Conservation (phyloP, 2,329 filamentous ascomycete genomes). For the Claviceps sp. region DNA sequence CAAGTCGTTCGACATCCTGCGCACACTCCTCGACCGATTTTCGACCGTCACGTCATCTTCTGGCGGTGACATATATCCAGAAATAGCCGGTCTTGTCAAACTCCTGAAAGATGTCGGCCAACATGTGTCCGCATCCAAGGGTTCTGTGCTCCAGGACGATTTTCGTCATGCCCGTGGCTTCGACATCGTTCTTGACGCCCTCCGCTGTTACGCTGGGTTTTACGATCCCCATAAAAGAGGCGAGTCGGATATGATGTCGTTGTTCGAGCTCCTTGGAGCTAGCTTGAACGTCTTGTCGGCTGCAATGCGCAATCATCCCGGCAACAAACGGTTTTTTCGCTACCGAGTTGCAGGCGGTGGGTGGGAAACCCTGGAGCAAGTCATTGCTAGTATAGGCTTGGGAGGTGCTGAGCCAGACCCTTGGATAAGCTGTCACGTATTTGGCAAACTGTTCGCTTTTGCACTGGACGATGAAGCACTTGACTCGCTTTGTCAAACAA, state of each 20-base stretch:
- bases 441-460: conserved; percentile 71
- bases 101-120: conserved; percentile 54
- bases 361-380: conserved; percentile 64
- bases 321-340: conserved; percentile 79
- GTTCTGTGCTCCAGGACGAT: conserved; percentile 53
- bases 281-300: conserved; percentile 64
- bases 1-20: conserved; percentile 47
- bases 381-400: conserved; percentile 53
- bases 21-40: conserved; percentile 37
- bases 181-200: conserved; percentile 53
- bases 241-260: conserved; percentile 46
- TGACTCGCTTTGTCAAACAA: conserved; percentile 50
- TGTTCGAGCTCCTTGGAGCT: conserved; percentile 57
- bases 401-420: conserved; percentile 53
- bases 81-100: conserved; percentile 35
- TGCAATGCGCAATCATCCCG: conserved; percentile 63
- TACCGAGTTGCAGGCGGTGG: conserved; percentile 63
- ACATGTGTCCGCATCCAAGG: conserved; percentile 35
- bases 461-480: conserved; percentile 66
- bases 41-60: conserved; percentile 20
- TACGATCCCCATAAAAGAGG: conserved; percentile 55
- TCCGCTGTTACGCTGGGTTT: conserved; percentile 60
- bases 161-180: conserved; percentile 76
- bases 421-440: conserved; percentile 58
- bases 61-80: conserved; percentile 30